phyloP scores from a whole-genome alignment of 2,329 filamentous ascomycete genomes.

The Herpotrichia juniperi region DNA sequence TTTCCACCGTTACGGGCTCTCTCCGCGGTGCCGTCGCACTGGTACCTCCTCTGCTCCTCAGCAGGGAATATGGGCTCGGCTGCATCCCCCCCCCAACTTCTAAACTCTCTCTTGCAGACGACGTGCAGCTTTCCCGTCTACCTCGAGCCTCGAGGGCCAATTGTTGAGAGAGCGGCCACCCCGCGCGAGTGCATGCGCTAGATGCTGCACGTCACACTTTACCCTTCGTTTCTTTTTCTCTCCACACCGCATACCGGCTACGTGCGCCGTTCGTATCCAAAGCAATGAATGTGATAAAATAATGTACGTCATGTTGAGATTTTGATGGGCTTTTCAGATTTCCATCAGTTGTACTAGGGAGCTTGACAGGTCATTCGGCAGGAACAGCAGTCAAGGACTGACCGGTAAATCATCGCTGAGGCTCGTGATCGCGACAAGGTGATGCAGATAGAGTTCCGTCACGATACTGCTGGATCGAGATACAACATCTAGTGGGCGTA shows the following conservation, averaged over 20 bases:
- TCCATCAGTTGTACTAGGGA: too few species aligned
- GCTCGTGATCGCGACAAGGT: background rate
- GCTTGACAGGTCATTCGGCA: background rate
- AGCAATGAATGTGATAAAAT: too few species aligned
- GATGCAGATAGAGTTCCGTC: conserved; percentile 19
- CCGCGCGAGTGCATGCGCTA: conserved; percentile 38
- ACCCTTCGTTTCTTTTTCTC: conserved; percentile 19
- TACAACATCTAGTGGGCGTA: conserved; percentile 19
- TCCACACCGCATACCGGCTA: conserved; percentile 27
- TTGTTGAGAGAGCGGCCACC: conserved; percentile 25
- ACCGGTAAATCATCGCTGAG: background rate
- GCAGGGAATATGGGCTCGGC: conserved; percentile 11
- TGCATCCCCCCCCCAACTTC: conserved; percentile 2
- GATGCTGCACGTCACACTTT: conserved; percentile 45
- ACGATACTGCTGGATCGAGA: conserved; percentile 22
- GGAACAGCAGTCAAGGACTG: background rate
- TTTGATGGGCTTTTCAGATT: too few species aligned
- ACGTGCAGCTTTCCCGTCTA: conserved; percentile 20
- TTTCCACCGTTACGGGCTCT: conserved; percentile 4
- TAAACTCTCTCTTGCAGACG: conserved; percentile 6
- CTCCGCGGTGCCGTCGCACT: conserved; percentile 9
- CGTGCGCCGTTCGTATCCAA: conserved; percentile 23
- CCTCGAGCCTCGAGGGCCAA: conserved; percentile 25
- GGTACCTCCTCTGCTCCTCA: conserved; percentile 13
- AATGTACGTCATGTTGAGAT: too few species aligned